Percentiles rank a stretch among this genome's conserved stretches.
phyloP scores from a whole-genome alignment of 768 basidiomycete species.

The Lactarius vividus region DNA sequence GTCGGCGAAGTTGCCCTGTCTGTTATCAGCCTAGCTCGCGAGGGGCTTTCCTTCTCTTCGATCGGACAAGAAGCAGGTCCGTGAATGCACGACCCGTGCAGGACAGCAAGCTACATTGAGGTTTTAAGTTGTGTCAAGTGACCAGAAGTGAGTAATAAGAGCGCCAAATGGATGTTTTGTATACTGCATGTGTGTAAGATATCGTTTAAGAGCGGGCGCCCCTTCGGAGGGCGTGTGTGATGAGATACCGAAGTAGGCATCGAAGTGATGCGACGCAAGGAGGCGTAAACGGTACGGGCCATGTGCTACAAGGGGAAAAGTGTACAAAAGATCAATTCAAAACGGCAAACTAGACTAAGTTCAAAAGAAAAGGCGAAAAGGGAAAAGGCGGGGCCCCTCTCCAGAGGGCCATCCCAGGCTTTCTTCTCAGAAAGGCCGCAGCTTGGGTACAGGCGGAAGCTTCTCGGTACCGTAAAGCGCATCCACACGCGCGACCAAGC shows the following conservation, averaged over 20 bases:
- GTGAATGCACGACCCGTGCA: background rate
- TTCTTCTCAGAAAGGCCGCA: constrained; percentile 9
- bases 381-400: background rate
- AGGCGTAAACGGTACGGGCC: background rate
- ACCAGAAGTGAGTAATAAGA: background rate
- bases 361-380: background rate
- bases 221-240: background rate
- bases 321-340: background rate
- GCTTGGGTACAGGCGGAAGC: constrained; percentile 19
- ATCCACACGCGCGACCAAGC: constrained; percentile 17
- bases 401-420: background rate
- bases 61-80: background rate
- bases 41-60: background rate
- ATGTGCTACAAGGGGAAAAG: background rate
- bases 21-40: background rate
- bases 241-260: background rate
- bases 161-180: background rate
- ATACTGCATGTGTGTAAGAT: background rate
- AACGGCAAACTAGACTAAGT: background rate
- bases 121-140: background rate
- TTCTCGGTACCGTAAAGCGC: constrained; percentile 13
- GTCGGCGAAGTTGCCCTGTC: background rate
- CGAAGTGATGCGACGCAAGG: background rate
- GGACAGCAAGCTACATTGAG: background rate
- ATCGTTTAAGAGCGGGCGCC: background rate